phyloP scores from a whole-genome alignment of 2,329 filamentous ascomycete genomes.

The Talaromyces islandicus region DNA sequence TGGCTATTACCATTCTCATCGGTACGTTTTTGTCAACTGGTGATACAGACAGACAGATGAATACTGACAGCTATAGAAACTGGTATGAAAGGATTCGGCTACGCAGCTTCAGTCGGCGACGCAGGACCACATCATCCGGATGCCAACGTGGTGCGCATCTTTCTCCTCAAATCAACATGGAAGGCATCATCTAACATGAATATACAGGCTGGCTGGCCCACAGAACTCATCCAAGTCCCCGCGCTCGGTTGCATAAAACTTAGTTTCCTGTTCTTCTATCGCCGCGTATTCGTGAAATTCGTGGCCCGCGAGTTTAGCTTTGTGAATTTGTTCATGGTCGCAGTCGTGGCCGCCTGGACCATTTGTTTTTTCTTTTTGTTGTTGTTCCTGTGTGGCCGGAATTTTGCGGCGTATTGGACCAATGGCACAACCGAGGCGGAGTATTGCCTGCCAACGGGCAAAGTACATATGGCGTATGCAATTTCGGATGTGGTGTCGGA shows the following conservation, averaged over 20 bases:
- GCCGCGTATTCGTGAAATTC: not conserved
- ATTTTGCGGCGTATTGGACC: not conserved
- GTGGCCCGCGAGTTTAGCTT: not conserved
- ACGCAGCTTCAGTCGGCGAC: not conserved
- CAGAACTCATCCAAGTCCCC: not conserved
- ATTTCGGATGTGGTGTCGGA: not conserved
- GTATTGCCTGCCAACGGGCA: not conserved
- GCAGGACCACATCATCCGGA: not conserved
- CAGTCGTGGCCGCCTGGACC: not conserved
- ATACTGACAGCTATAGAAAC: not conserved
- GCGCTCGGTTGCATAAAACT: not conserved
- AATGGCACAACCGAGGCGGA: not conserved
- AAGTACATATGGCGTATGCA: not conserved
- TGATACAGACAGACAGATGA: not conserved
- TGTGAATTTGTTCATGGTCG: not conserved
- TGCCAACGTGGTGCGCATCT: not conserved
- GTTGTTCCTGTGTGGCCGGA: not conserved
- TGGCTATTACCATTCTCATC: slow-evolving; percentile 1
- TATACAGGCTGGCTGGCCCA: not conserved
- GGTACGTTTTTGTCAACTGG: not conserved
- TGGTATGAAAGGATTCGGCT: not conserved
- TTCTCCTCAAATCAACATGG: too few species aligned
- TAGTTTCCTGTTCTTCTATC: slow-evolving; percentile 1
- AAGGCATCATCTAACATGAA: too few species aligned
- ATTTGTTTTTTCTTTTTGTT: slow-evolving; percentile 1